These are phyloP conservation scores for Oxytropis ochrocephala DNA, from an alignment of 306 rosid species.

Conservation along the genomic window DNA sequence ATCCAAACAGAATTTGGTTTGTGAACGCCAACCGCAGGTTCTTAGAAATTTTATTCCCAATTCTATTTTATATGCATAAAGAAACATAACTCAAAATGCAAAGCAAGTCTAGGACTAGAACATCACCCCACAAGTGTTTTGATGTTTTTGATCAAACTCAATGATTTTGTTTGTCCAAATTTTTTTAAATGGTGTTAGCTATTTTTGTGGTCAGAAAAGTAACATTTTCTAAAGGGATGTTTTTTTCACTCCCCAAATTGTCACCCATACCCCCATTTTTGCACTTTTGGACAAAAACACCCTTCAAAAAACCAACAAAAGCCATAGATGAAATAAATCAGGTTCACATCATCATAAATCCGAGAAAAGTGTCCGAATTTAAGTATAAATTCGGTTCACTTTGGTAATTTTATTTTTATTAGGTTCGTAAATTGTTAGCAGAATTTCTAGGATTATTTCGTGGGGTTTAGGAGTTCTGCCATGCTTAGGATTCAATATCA, in stretches of 20 bases:
- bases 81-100: neutral
- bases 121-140: neutral
- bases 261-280: no score
- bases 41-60: neutral
- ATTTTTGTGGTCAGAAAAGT: neutral
- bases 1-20: neutral
- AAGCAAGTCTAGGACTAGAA: neutral
- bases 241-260: no score
- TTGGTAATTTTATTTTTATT: no score
- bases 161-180: neutral
- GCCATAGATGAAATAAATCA: no score
- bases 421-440: no score
- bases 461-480: no score
- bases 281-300: no score
- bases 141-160: neutral
- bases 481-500: constrained; percentile 16
- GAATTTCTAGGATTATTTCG: no score
- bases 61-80: neutral
- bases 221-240: neutral
- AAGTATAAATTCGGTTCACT: no score
- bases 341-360: no score
- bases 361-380: no score
- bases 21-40: neutral
- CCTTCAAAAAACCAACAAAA: no score
- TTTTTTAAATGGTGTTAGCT: neutral